Evolutionary conservation across 768 basidiomycete genomes (phyloP), one percentile per base, ranked within the genome.

Genomic region (Boletus pseudo-olivaceus): DNA sequence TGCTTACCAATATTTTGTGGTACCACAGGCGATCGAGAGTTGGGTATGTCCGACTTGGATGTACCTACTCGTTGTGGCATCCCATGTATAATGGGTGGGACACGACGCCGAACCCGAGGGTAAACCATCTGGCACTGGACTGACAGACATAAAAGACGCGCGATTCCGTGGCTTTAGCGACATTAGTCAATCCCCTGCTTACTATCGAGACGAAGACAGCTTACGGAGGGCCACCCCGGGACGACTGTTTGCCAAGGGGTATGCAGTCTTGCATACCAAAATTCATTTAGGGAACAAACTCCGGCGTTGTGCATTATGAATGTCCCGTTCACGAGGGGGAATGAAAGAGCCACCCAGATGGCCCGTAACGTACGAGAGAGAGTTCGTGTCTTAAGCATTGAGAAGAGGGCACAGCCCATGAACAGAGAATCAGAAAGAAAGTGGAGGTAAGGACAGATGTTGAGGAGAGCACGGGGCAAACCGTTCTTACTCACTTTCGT

Each of bases 281-380:
- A 40, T 58, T 54, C 62, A 48, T 61, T 51, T 27, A 27, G 35
- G 10, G 55, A 49, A 43, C 59, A 64, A 59, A 46, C 56, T 19
- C 53, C 51, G 41, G 56, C 37, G 14, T 49, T 44, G 47, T 42
- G 57, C 47, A 19, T 40, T 49, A 43, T 44, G 33, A 54, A 33
- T 34, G 46, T 29, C 19, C 59, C 57, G 32, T 59, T 50, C 19
- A 48, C 49, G 1, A 41, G 32, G 35, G 29, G 51, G 47, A 59
- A 46, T 35, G 57, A 59, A 58, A 57, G 44, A 29, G 29, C 30
- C 27, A 20, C 37, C 56, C 47, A 54, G 34, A 50, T 35, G 51
- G 27, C 23, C 5, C 26, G 48, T 12, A 59, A 29, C 27, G 17
- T 29, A 23, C 20, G 47, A 33, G 27, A 33, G 27, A 30, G 42